A percentile compares a stretch with the other conserved stretches of the same genome.
phyloP scores from a whole-genome alignment of 495 filamentous ascomycete genomes.

The Amphirosellinia nigrospora region DNA sequence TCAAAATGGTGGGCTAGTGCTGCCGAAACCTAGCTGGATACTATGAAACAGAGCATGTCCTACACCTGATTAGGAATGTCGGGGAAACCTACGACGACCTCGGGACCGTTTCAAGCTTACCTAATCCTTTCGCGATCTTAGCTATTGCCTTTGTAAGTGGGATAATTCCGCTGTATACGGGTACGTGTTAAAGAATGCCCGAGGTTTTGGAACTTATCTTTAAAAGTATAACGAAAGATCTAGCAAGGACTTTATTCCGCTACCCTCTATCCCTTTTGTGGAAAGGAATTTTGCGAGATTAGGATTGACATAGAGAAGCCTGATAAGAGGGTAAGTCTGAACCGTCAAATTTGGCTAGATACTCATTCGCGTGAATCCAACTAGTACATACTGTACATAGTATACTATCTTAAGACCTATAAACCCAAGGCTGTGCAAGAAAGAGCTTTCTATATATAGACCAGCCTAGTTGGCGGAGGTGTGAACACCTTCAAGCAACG shows the following conservation, averaged over 20 bases:
- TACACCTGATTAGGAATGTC: conserved; percentile 16
- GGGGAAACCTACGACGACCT: not conserved
- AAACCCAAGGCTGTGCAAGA: not conserved
- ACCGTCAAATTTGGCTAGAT: not conserved
- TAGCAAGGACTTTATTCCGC: not conserved
- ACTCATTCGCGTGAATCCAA: not conserved
- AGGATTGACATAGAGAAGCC: not conserved
- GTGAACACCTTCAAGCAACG: not conserved
- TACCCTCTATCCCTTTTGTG: not conserved
- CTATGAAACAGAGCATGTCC: not conserved
- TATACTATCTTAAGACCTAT: not conserved
- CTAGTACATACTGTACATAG: too few relatives aligned
- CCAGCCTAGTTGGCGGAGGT: not conserved
- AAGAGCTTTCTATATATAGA: not conserved
- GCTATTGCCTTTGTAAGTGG: not conserved
- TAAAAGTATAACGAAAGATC: not conserved
- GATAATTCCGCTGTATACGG: not conserved
- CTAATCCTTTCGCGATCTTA: not conserved
- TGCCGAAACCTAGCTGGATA: not conserved
- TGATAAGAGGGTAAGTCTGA: not conserved
- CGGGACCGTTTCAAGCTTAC: not conserved
- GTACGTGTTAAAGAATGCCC: not conserved
- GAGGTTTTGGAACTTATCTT: too few relatives aligned
- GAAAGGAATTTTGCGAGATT: not conserved
- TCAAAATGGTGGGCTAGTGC: conserved; percentile 1